These are phyloP conservation scores for Prunus dulcis DNA, from an alignment of 306 rosid genomes.

Conservation along the genomic window DNA sequence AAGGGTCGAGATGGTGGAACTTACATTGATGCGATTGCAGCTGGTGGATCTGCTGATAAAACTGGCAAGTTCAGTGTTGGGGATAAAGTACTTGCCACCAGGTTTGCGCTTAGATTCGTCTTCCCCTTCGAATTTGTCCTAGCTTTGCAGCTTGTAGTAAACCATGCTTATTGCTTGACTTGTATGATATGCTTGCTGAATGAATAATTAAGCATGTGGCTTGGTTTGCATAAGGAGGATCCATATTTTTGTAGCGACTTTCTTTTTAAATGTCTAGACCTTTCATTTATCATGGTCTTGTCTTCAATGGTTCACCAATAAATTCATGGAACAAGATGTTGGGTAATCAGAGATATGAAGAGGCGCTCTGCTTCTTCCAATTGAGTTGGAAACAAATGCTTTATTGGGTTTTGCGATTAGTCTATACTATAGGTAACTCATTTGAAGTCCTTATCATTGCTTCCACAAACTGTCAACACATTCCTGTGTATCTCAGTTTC, in stretches of 20 bases:
- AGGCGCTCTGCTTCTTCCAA: not conserved
- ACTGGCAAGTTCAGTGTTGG: conserved; percentile 75
- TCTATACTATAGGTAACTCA: not conserved
- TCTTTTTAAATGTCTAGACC: too few relatives aligned
- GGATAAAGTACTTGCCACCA: conserved; percentile 91
- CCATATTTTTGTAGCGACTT: too few relatives aligned
- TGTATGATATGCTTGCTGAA: not conserved
- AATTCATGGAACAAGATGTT: not conserved
- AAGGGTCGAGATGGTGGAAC: conserved; percentile 93
- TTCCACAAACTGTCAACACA: not conserved
- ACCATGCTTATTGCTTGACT: not conserved
- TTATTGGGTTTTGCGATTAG: too few relatives aligned
- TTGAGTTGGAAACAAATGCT: not conserved
- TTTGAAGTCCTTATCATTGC: not conserved
- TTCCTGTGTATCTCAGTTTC: not conserved
- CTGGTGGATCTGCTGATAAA: conserved; percentile 82
- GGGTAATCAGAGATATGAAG: not conserved
- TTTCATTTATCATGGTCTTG: not conserved
- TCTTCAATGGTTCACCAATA: not conserved
- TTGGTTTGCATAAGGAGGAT: not conserved
- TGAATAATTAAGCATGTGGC: not conserved
- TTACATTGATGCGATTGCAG: conserved; percentile 93
- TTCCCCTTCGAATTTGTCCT: not conserved
- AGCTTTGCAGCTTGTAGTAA: too few relatives aligned
- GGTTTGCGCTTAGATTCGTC: conserved; percentile 33